Conservation (phyloP, 306 rosid genomes). For the Medicago lupulina region DNA sequence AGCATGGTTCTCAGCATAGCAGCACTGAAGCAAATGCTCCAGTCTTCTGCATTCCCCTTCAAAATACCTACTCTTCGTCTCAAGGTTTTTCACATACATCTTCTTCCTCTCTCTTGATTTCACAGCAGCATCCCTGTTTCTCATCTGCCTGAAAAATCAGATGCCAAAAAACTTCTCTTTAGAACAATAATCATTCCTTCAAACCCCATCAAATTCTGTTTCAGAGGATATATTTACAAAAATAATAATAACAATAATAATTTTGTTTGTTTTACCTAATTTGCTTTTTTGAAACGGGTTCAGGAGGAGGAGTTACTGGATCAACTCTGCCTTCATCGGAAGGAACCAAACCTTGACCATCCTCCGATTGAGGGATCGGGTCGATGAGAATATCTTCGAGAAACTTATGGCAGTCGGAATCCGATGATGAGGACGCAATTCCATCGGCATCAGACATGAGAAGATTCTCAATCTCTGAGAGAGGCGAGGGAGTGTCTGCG, state of each 20-base stretch:
- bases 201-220: neutral
- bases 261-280: slow-evolving; percentile 58
- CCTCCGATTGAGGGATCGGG: slow-evolving; percentile 43
- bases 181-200: slow-evolving; percentile 13
- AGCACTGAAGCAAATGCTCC: slow-evolving; percentile 86
- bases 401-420: slow-evolving; percentile 42
- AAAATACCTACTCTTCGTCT: slow-evolving; percentile 75
- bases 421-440: slow-evolving; percentile 35
- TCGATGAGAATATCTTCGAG: slow-evolving; percentile 55
- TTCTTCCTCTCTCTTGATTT: slow-evolving; percentile 91
- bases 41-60: slow-evolving; percentile 92
- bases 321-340: slow-evolving; percentile 48
- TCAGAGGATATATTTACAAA: neutral
- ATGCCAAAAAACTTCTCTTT: slow-evolving; percentile 17
- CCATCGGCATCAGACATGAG: slow-evolving; percentile 56
- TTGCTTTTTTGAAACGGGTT: slow-evolving; percentile 60
- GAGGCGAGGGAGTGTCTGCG: slow-evolving; percentile 22
- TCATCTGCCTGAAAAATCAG: slow-evolving; percentile 72
- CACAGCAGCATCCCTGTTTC: slow-evolving; percentile 93
- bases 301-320: slow-evolving; percentile 40
- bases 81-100: slow-evolving; percentile 70
- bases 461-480: slow-evolving; percentile 58
- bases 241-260: no score
- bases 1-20: slow-evolving; percentile 85
- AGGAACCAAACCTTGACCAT: slow-evolving; percentile 32